Evolutionary conservation across 148 eudicot genomes (phyloP), one percentile per base, ranked within the genome.

Genomic region (Euryodendron excelsum): DNA sequence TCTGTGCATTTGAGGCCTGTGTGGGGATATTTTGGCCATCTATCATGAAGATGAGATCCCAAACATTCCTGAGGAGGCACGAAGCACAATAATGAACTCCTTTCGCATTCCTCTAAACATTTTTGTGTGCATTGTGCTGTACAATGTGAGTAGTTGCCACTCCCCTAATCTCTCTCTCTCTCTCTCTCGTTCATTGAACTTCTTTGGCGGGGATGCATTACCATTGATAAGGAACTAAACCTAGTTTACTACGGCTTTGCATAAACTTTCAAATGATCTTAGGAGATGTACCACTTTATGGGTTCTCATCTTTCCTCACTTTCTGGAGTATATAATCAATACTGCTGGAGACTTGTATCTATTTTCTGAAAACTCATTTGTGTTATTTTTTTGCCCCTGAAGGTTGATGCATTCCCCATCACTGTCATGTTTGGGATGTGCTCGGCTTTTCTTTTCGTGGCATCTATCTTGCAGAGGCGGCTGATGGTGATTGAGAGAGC

Each of bases 1-100:
- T 93, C 77, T 93, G 96, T 77, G 82, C 87, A 67, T 93, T 93
- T 84, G 96, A 91, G 85, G 87, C 89, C 21, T 93, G 98, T 75
- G 96, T 93, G 44, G 96, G 98, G 23, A 81, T 94, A 71, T 94
- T 94, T 73, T 94, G 98, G 98, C 98, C 97, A 66, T 94, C 98
- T 45, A 88, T 94, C 66, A 94, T 94, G 98, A 94, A 94, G 84
- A 94, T 92, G 96, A 90, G 94, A 73, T 92, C 96, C 78, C 98
- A 93, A 68, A 93, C 82, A 89, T 93, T 75, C 98, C 98, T 8
- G 96, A 93, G 81, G 98, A 91, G 87, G 92, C 98, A 47, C 82
- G 94, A 81, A 91, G 98, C 90, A 93, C 98, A 64, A 91, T 93
- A 78, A 93, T 93, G 98, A 93, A 93, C 84, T 93, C 91, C 81